Evolutionary conservation across 768 basidiomycete genomes (phyloP).

Genomic region (Cyclocybe aegerita): DNA sequence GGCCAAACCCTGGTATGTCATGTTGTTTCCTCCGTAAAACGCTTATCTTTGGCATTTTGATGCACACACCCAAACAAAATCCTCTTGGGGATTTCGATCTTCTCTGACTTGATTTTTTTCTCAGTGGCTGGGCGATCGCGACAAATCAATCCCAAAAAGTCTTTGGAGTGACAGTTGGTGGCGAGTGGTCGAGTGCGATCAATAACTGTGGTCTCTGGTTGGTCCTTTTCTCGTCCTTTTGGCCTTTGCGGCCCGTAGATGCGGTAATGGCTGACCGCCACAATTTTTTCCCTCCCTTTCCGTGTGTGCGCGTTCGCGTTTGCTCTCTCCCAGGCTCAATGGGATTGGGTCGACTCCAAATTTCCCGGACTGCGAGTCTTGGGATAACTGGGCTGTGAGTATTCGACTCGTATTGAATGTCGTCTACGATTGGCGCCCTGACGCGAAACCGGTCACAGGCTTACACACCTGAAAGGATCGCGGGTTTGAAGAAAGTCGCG

Average conservation of each 20-base stretch:
- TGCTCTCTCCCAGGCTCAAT: slow-evolving; percentile 36
- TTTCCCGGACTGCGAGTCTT: slow-evolving; percentile 34
- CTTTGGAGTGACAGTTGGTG: slow-evolving; percentile 80
- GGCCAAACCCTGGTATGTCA: slow-evolving; percentile 42
- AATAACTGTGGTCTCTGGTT: slow-evolving; percentile 72
- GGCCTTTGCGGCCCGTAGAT: slow-evolving; percentile 5
- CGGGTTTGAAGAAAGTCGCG: slow-evolving; percentile 61
- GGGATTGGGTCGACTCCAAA: slow-evolving; percentile 39
- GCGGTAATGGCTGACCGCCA: slow-evolving; percentile 12
- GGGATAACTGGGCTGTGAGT: slow-evolving; percentile 48
- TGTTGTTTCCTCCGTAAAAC: slow-evolving; percentile 2
- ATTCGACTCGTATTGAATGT: neutral
- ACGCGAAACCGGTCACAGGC: slow-evolving; percentile 27
- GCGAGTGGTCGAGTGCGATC: slow-evolving; percentile 82
- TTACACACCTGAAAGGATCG: slow-evolving; percentile 60
- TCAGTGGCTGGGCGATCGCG: slow-evolving; percentile 48
- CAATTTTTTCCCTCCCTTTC: slow-evolving; percentile 4
- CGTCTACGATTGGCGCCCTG: slow-evolving; percentile 4
- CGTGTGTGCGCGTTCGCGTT: neutral
- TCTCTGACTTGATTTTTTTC: slow-evolving; percentile 21
- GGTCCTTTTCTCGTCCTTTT: slow-evolving; percentile 20
- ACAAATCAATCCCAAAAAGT: slow-evolving; percentile 60
- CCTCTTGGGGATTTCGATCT: slow-evolving; percentile 18
- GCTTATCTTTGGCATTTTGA: slow-evolving; percentile 14
- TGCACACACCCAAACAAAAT: slow-evolving; percentile 4